Conservation (phyloP, 352 stramenopile species). For the Phytophthora pluvialis region DNA sequence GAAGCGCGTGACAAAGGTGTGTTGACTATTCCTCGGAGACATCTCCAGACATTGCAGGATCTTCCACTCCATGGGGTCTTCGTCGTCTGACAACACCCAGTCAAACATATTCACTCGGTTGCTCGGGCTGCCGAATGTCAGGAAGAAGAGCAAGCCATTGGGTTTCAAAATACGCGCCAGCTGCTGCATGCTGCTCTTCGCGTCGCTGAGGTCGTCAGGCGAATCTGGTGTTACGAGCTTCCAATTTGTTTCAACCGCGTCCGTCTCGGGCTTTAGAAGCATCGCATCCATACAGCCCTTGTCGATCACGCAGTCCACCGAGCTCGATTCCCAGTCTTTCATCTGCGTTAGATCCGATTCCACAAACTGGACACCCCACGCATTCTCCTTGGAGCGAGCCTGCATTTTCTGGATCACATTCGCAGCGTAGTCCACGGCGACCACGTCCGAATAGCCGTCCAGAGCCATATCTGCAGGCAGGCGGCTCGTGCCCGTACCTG, state of each 20-base stretch:
- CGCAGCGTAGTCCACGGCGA: constrained; percentile 61
- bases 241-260: constrained; percentile 49
- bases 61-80: constrained; percentile 47
- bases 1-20: constrained; percentile 51
- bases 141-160: constrained; percentile 46
- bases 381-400: constrained; percentile 32
- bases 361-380: constrained; percentile 46
- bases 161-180: constrained; percentile 49
- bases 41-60: constrained; percentile 63
- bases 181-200: constrained; percentile 45
- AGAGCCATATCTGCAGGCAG: constrained; percentile 54
- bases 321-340: constrained; percentile 41
- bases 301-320: constrained; percentile 58
- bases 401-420: constrained; percentile 67
- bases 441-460: constrained; percentile 50
- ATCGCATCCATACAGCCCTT: constrained; percentile 69
- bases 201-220: constrained; percentile 46
- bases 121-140: constrained; percentile 57
- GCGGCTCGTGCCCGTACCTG: constrained; percentile 56
- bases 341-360: constrained; percentile 57
- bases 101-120: constrained; percentile 65
- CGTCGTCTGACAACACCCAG: constrained; percentile 29
- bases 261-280: constrained; percentile 57
- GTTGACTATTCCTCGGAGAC: constrained; percentile 36
- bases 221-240: constrained; percentile 50